A percentile compares a stretch with the other conserved stretches of the same genome.
phyloP scores from a whole-genome alignment of 768 basidiomycete genomes.

The Omphalotus guepiniiformis region DNA sequence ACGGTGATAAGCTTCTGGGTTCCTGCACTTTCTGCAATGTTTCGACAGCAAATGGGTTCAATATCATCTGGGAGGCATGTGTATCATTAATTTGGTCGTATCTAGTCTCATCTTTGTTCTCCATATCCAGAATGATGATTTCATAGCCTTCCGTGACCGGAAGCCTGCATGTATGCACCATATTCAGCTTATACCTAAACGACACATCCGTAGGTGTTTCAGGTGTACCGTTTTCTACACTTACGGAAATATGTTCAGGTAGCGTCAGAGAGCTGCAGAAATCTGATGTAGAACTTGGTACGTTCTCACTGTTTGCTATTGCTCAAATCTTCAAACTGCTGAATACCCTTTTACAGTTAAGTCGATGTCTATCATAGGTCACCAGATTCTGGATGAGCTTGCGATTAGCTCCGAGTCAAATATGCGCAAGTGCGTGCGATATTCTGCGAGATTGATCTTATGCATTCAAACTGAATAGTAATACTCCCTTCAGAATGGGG shows the following conservation, averaged over 20 bases:
- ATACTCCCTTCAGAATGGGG: conserved; percentile 50
- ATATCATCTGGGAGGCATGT: conserved; percentile 46
- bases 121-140: conserved; percentile 31
- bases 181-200: conserved; percentile 47
- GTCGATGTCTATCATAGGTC: conserved; percentile 48
- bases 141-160: conserved; percentile 49
- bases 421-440: conserved; percentile 50
- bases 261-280: conserved; percentile 47
- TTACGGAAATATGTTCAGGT: conserved; percentile 28
- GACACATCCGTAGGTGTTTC: conserved; percentile 41
- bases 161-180: conserved; percentile 48
- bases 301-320: conserved; percentile 6
- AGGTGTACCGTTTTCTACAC: background rate
- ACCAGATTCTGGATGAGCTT: conserved; percentile 44
- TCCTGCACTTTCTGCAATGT: conserved; percentile 47
- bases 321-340: background rate
- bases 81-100: background rate
- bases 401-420: conserved; percentile 34
- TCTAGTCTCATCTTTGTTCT: background rate
- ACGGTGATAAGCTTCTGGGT: no score
- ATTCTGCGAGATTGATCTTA: background rate
- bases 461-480: conserved; percentile 11
- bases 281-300: conserved; percentile 48
- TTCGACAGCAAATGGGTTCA: conserved; percentile 37
- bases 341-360: conserved; percentile 28